Percentiles rank a stretch among this genome's conserved stretches.
These are phyloP conservation scores for Zizania palustris DNA, from an alignment of 202 grass and related monocot species.

Conservation along the genomic window DNA sequence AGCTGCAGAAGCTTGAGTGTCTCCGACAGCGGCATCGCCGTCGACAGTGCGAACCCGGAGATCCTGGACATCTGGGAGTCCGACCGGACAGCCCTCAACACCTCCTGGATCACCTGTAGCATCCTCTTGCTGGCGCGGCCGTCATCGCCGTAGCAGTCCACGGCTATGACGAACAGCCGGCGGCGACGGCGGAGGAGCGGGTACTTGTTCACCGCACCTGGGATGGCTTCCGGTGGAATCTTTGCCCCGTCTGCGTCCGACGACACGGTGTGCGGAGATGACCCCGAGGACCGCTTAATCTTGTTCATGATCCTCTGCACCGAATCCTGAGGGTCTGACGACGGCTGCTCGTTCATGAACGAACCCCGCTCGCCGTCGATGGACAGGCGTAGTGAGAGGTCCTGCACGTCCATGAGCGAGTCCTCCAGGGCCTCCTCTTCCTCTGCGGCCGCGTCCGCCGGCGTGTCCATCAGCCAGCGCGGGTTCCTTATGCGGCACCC, in stretches of 20 bases:
- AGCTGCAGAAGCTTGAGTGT: conserved; percentile 66
- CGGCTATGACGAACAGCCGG: conserved; percentile 75
- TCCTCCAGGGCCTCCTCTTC: conserved; percentile 74
- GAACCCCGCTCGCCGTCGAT: conserved; percentile 68
- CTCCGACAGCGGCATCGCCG: conserved; percentile 79
- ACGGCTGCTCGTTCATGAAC: conserved; percentile 35
- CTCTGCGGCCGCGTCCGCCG: conserved; percentile 48
- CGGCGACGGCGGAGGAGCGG: conserved; percentile 72
- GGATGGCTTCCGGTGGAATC: neutral
- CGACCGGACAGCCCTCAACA: conserved; percentile 74
- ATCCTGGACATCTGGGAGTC: conserved; percentile 89
- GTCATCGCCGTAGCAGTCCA: conserved; percentile 75
- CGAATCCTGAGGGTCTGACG: conserved; percentile 60
- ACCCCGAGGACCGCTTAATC: conserved; percentile 52
- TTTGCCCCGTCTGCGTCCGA: conserved; percentile 35
- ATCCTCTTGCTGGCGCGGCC: conserved; percentile 69
- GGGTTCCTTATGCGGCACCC: conserved; percentile 85
- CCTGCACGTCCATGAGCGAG: conserved; percentile 81
- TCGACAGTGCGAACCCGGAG: conserved; percentile 85
- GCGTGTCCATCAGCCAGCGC: conserved; percentile 84
- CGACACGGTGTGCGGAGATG: conserved; percentile 6
- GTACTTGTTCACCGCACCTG: conserved; percentile 64
- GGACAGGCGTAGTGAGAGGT: conserved; percentile 81
- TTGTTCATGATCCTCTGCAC: conserved; percentile 77
- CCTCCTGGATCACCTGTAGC: conserved; percentile 82